These are phyloP conservation scores for Claviceps digitariae DNA, from an alignment of 2,329 filamentous ascomycete genomes.

Conservation along the genomic window DNA sequence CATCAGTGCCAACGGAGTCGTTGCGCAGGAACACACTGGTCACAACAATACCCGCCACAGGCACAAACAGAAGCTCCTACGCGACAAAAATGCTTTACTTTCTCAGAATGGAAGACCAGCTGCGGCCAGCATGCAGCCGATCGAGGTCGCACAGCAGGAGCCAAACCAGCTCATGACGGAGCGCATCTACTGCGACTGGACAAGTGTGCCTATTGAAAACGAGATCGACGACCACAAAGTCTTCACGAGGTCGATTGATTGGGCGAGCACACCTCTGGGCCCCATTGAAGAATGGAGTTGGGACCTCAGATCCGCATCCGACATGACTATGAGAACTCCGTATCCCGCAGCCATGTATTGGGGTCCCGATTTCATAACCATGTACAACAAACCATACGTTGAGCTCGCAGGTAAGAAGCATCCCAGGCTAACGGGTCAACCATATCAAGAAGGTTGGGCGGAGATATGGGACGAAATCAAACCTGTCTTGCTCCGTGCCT, in stretches of 20 bases:
- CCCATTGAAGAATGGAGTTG: conserved; percentile 32
- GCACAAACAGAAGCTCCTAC: background rate
- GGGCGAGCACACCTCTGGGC: conserved; percentile 32
- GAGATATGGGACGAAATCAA: conserved; percentile 63
- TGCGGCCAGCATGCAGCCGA: conserved; percentile 1
- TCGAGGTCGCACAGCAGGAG: conserved; percentile 9
- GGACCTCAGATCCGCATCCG: conserved; percentile 31
- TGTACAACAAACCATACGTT: conserved; percentile 56
- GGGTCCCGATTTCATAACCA: conserved; percentile 46
- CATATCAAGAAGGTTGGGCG: conserved; percentile 44
- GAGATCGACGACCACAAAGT: conserved; percentile 18
- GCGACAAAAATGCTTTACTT: background rate
- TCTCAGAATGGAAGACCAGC: background rate
- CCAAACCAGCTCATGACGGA: conserved; percentile 14
- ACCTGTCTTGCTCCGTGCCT: conserved; percentile 52
- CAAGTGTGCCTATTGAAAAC: conserved; percentile 1
- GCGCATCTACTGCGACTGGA: conserved; percentile 4
- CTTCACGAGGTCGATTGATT: conserved; percentile 27
- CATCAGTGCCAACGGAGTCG: conserved; percentile 10
- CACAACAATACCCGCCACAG: background rate
- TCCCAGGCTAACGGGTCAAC: conserved; percentile 47
- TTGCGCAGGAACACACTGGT: conserved; percentile 8
- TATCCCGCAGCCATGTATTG: conserved; percentile 46
- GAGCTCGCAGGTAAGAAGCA: conserved; percentile 51
- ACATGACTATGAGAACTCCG: conserved; percentile 41